A percentile compares a stretch with the other conserved stretches of the same genome.
These are phyloP conservation scores for Coniochaeta pulveracea DNA, from an alignment of 2,329 filamentous ascomycete species.

Conservation along the genomic window DNA sequence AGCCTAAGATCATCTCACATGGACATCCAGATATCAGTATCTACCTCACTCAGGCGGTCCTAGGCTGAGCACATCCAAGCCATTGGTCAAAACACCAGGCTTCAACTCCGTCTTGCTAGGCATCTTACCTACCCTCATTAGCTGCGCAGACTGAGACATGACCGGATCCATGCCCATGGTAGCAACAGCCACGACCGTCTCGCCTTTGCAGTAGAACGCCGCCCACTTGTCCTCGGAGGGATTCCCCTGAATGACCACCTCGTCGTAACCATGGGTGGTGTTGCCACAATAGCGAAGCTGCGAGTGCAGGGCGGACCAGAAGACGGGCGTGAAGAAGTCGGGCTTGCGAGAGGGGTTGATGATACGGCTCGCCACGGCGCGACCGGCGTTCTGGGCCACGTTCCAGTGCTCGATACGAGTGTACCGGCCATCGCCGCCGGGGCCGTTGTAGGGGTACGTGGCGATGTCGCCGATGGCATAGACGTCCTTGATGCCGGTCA, in stretches of 20 bases:
- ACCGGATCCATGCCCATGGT: conserved; percentile 85
- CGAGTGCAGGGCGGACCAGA: conserved; percentile 87
- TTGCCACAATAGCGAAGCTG: conserved; percentile 93
- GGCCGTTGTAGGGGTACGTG: conserved; percentile 86
- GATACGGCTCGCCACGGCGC: conserved; percentile 69
- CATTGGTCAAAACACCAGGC: conserved; percentile 28
- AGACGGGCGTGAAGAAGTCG: conserved; percentile 78
- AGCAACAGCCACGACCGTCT: conserved; percentile 80
- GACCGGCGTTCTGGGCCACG: conserved; percentile 87
- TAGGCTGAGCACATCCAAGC: conserved; percentile 34
- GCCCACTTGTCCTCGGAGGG: conserved; percentile 71
- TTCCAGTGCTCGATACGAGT: conserved; percentile 97
- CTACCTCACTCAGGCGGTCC: conserved; percentile 20
- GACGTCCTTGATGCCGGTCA: conserved; percentile 67
- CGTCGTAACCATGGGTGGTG: conserved; percentile 71
- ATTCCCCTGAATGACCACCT: conserved; percentile 68
- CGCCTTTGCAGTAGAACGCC: conserved; percentile 79
- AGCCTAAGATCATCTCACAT: too few species aligned
- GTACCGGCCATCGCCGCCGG: conserved; percentile 61
- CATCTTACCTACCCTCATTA: conserved; percentile 80
- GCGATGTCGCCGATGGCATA: conserved; percentile 95
- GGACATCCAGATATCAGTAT: too few species aligned
- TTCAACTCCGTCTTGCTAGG: conserved; percentile 67
- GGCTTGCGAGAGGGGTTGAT: conserved; percentile 48
- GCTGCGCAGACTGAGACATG: conserved; percentile 69